A percentile compares a stretch with the other conserved stretches of the same genome.
Conservation (phyloP, 495 filamentous ascomycete species). For the Podospora pseudocomata region DNA sequence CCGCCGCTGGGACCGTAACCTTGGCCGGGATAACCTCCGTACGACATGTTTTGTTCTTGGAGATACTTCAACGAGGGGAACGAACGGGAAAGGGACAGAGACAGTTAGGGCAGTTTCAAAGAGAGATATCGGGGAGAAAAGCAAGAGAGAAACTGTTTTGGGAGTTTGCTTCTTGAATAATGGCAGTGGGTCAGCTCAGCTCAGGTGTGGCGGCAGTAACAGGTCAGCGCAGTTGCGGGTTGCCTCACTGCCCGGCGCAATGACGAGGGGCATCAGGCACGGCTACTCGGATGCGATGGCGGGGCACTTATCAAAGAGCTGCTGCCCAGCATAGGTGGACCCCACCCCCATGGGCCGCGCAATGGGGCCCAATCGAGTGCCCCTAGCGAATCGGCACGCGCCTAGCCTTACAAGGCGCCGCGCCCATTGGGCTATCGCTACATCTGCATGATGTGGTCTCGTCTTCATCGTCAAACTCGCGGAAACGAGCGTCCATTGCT, state of each 20-base stretch:
- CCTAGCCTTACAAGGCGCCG: not conserved
- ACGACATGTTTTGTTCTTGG: conserved; percentile 20
- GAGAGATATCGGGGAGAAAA: conserved; percentile 5
- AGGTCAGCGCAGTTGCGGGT: not conserved
- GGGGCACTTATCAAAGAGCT: conserved; percentile 5
- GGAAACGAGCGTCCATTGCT: not conserved
- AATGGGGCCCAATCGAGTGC: not conserved
- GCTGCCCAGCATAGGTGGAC: not conserved
- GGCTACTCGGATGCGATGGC: conserved; percentile 3
- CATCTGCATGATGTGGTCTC: not conserved
- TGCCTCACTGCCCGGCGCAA: not conserved
- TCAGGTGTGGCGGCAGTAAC: conserved; percentile 2
- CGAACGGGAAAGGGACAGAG: not conserved
- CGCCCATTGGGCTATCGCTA: not conserved
- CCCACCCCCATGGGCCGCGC: conserved; percentile 1
- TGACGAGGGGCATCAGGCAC: not conserved
- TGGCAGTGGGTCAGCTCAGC: not conserved
- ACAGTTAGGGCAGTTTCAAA: no score
- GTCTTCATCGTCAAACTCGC: not conserved
- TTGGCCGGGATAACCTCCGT: conserved; percentile 33
- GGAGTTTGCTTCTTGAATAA: not conserved
- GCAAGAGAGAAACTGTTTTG: not conserved
- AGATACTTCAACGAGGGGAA: not conserved
- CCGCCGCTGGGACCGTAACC: conserved; percentile 29
- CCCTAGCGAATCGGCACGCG: conserved; percentile 5